A percentile compares a stretch with the other conserved stretches of the same genome.
phyloP scores from a whole-genome alignment of 2,329 filamentous ascomycete species.

The Rutstroemia sydowiana region DNA sequence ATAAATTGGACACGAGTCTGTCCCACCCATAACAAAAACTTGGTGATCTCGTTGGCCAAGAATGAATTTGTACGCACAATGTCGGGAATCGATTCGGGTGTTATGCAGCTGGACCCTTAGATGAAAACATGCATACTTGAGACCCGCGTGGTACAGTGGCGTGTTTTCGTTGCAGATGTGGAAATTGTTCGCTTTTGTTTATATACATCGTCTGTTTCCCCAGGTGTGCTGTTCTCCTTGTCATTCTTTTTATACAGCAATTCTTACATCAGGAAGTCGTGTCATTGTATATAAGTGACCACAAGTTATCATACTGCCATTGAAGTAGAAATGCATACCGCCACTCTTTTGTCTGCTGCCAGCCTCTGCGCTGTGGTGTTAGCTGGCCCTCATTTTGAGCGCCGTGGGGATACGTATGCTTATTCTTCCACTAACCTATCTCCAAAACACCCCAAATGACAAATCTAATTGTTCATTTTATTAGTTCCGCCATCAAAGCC shows the following conservation, averaged over 20 bases:
- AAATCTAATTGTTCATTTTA: too few relatives aligned
- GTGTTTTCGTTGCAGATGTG: neutral
- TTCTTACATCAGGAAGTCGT: neutral
- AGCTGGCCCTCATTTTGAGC: neutral
- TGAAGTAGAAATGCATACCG: neutral
- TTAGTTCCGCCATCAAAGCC: neutral
- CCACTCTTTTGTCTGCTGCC: neutral
- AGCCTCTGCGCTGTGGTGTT: constrained; percentile 5
- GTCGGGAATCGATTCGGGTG: neutral
- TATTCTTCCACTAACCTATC: neutral
- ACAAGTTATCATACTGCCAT: too few relatives aligned
- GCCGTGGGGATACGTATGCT: neutral
- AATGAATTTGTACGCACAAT: too few relatives aligned
- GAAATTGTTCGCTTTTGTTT: neutral
- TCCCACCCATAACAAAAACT: too few relatives aligned
- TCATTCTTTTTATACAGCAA: neutral
- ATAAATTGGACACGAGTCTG: too few relatives aligned
- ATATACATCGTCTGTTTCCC: neutral
- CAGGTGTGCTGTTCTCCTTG: neutral
- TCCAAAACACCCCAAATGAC: neutral
- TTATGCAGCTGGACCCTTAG: neutral
- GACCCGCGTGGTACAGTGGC: neutral
- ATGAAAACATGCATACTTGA: too few relatives aligned
- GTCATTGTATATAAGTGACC: neutral
- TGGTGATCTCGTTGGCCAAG: too few relatives aligned